Percentiles rank a stretch among this genome's conserved stretches.
Conservation (phyloP, 2,329 filamentous ascomycete genomes). For the Colletotrichum sp. region DNA sequence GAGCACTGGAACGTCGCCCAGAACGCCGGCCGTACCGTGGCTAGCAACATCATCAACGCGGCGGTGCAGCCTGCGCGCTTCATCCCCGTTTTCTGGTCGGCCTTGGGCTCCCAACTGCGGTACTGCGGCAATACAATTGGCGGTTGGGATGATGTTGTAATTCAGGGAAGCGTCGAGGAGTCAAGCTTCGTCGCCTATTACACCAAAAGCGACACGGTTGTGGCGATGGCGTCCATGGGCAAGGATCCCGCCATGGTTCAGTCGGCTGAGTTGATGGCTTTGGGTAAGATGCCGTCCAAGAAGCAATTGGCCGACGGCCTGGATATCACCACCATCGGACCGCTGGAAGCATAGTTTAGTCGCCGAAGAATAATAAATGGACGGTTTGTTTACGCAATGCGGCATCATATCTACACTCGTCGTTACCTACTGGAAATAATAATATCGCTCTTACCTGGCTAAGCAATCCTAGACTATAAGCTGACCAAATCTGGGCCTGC, state of each 20-base stretch:
- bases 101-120: slow-evolving; percentile 83
- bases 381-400: not conserved
- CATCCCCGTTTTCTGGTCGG: slow-evolving; percentile 97
- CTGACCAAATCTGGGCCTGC: not conserved
- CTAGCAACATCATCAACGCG: slow-evolving; percentile 75
- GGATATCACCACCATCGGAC: slow-evolving; percentile 51
- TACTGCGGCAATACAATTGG: slow-evolving; percentile 87
- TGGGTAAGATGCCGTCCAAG: slow-evolving; percentile 83
- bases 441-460: not conserved
- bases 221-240: slow-evolving; percentile 91
- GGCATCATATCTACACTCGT: not conserved
- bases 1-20: slow-evolving; percentile 99
- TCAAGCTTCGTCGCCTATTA: slow-evolving; percentile 91
- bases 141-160: slow-evolving; percentile 85
- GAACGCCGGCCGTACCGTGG: slow-evolving; percentile 84
- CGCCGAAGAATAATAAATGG: not conserved
- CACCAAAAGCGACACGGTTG: slow-evolving; percentile 81
- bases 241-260: slow-evolving; percentile 87
- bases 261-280: slow-evolving; percentile 82
- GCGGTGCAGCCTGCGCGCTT: slow-evolving; percentile 70
- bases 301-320: slow-evolving; percentile 71
- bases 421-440: not conserved
- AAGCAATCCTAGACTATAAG: not conserved
- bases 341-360: slow-evolving; percentile 30
- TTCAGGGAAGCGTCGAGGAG: slow-evolving; percentile 78